Percentiles rank a stretch among this genome's conserved stretches.
Evolutionary conservation across 1,284 basidiomycete species (phyloP).

Genomic region (Volvariella volvacea): DNA sequence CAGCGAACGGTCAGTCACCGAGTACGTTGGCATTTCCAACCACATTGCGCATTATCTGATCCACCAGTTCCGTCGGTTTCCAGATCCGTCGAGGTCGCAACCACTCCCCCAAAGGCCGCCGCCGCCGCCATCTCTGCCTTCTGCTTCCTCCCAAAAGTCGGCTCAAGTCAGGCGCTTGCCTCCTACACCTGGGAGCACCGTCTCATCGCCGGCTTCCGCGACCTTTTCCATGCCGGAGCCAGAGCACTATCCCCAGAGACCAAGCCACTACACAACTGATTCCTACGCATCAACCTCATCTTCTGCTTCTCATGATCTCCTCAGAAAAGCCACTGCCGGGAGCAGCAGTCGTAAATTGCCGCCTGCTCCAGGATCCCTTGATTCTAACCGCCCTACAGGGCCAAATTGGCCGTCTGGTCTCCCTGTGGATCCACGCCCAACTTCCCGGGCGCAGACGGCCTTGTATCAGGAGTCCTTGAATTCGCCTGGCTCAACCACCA

Average conservation of each 20-base stretch:
- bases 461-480: conserved; percentile 5
- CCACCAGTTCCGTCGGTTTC: no score
- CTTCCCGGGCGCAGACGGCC: conserved; percentile 1
- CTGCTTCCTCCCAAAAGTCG: conserved; percentile 13
- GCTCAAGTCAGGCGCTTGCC: conserved; percentile 27
- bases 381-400: conserved; percentile 10
- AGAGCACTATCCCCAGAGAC: conserved; percentile 18
- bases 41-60: no score
- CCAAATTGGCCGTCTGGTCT: conserved; percentile 13
- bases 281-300: conserved; percentile 17
- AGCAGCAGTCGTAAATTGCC: conserved; percentile 21
- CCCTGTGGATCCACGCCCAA: conserved; percentile 16
- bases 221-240: conserved; percentile 30
- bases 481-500: conserved; percentile 1
- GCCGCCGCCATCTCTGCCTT: conserved; percentile 8
- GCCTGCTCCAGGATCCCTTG: conserved; percentile 17
- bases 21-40: not conserved
- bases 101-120: not conserved
- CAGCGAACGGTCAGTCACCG: not conserved
- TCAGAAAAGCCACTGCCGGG: conserved; percentile 19
- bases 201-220: conserved; percentile 15
- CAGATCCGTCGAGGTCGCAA: not conserved
- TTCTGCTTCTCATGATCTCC: conserved; percentile 17
- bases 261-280: conserved; percentile 20
- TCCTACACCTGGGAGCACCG: conserved; percentile 30